These are phyloP conservation scores for Lachnellula arida DNA, from an alignment of 2,329 filamentous ascomycete species.

Conservation along the genomic window DNA sequence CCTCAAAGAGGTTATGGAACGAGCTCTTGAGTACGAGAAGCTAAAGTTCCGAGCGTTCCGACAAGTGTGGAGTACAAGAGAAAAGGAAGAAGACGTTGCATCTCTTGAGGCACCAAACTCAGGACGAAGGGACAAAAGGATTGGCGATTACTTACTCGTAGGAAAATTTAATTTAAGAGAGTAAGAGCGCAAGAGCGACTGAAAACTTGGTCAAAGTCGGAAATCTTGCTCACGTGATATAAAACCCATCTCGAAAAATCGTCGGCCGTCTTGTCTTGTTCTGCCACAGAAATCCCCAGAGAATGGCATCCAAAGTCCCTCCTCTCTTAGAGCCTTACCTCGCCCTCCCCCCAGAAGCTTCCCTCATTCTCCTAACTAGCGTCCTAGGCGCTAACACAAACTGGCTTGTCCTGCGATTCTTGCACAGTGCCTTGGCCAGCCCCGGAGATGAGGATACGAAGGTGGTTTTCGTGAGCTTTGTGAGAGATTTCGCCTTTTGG, in stretches of 20 bases:
- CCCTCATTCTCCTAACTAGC: constrained; percentile 63
- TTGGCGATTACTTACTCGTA: not conserved
- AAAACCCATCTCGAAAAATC: not conserved
- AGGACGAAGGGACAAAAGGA: not conserved
- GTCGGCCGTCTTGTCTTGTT: not conserved
- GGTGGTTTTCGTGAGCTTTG: constrained; percentile 77
- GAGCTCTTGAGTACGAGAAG: not conserved
- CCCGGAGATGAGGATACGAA: constrained; percentile 35
- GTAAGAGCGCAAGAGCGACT: not conserved
- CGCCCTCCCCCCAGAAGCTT: constrained; percentile 49
- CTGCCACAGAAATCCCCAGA: not conserved
- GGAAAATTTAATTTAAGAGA: not conserved
- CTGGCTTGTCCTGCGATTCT: constrained; percentile 58
- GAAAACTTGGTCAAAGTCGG: not conserved
- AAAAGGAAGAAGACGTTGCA: not conserved
- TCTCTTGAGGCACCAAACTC: not conserved
- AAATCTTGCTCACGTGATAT: not conserved
- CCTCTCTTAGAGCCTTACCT: constrained; percentile 62
- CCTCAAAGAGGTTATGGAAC: not conserved
- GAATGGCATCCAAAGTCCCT: constrained; percentile 39
- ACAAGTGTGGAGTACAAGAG: not conserved
- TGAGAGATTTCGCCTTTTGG: constrained; percentile 78
- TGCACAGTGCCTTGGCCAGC: constrained; percentile 32
- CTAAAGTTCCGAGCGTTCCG: not conserved
- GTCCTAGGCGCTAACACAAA: constrained; percentile 61